Base-by-base conservation (phyloP, 352 stramenopile genomes). In the Pythium sukuiense region DNA sequence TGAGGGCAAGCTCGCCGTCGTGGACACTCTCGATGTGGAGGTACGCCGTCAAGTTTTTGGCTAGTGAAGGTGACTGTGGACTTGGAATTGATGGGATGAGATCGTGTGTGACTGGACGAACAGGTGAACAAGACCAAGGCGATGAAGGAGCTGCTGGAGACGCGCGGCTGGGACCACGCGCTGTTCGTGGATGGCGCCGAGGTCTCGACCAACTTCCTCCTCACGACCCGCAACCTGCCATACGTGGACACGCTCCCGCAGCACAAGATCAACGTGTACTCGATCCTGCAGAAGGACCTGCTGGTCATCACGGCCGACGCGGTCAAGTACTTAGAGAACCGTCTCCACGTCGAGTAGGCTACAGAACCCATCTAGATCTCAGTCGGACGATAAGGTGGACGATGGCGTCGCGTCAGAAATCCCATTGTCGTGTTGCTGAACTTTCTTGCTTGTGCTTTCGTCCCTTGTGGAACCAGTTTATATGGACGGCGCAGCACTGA, bases 261-360 rank as follows among this genome's bases (percentile, higher is more conserved):
- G 78, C 76, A 91, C 74, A 93, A 94, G 81, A 87, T 96, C 75
- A 96, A 94, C 72, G 85, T 94, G 43, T 96, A 96, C 80, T 92
- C 87, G 71, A 94, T 96, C 74, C 62, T 96, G 72, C 83, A 96
- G 68, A 93, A 93, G 77, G 87, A 96, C 66, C 63, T 96, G 69
- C 73, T 96, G 46, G 81, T 96, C 63, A 81, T 94, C 71, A 93
- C 87, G 32, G 85, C 85, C 59, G 87, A 93, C 63, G 83, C 87
- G 30, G 83, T 90, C 73, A 94, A 93, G 83, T 95, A 95, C 74
- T 77, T 95, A 45, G 87, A 95, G 71, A 79, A 93, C 52, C 83
- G 87, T 71, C 79, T 95, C 67, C 84, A 93, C 77, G 77, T 87
- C 32, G 87, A 95, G 72, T 93, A 90, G 48, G 26, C 49, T 50